Evolutionary conservation across 148 eudicot species (phyloP).

Genomic region (Pharnaceum exiguum): DNA sequence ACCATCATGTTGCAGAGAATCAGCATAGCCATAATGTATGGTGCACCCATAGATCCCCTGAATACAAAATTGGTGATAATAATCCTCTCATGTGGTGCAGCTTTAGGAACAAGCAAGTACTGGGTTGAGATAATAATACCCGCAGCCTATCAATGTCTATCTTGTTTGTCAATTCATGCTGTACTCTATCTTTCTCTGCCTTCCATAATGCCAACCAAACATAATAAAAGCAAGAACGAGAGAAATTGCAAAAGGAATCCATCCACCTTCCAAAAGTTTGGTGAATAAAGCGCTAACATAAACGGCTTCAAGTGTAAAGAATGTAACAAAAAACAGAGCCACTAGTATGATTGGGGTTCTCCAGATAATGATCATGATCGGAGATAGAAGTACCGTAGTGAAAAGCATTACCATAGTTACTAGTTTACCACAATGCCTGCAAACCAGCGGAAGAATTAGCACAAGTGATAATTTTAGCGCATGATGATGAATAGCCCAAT

Average conservation of each 20-base stretch:
- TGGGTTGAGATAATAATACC: slow-evolving; percentile 37
- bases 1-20: slow-evolving; percentile 46
- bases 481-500: too few species aligned
- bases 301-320: slow-evolving; percentile 44
- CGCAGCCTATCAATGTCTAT: slow-evolving; percentile 40
- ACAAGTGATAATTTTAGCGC: too few species aligned
- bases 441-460: too few species aligned
- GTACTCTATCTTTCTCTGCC: slow-evolving; percentile 47
- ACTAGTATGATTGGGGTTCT: slow-evolving; percentile 38
- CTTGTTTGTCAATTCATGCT: slow-evolving; percentile 48
- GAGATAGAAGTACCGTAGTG: slow-evolving; percentile 51
- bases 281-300: slow-evolving; percentile 56
- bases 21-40: slow-evolving; percentile 62
- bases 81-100: slow-evolving; percentile 40
- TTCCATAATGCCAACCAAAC: slow-evolving; percentile 64
- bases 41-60: slow-evolving; percentile 53
- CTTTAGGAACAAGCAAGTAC: slow-evolving; percentile 52
- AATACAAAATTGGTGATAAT: slow-evolving; percentile 31
- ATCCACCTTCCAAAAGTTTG: slow-evolving; percentile 65
- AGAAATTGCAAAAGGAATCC: slow-evolving; percentile 76
- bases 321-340: slow-evolving; percentile 39
- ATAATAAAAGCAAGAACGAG: slow-evolving; percentile 49
- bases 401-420: slow-evolving; percentile 70
- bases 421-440: slow-evolving; percentile 77
- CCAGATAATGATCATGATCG: slow-evolving; percentile 73